Base-by-base conservation (phyloP, 2,329 filamentous ascomycete genomes). In the Arthrinium phaeospermum region DNA sequence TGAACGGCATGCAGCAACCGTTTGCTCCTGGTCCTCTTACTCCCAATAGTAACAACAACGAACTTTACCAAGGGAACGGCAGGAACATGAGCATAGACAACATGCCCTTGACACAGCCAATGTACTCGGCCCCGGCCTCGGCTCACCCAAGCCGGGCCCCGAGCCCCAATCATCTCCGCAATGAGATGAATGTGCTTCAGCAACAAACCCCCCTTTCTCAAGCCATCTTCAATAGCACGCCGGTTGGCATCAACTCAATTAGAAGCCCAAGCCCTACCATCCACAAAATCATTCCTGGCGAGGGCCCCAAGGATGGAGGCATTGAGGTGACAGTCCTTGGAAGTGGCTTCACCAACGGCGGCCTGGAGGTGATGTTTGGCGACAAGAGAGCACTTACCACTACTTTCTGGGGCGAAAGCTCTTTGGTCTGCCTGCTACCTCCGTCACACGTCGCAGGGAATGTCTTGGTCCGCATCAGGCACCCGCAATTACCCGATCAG, bases 291-390 rank as follows among this genome's bases (percentile, higher is more conserved):
- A 94, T 96, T 47, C 95, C 95, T 0, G 89, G 88, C 44, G 93
- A 97, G 81, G 95, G 95, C 0, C 93, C 95, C 8, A 93, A 91
- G 72, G 90, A 90, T 47, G 95, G 95, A 73, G 95, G 95, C 57
- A 95, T 94, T 70, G 95, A 98, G 80, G 94, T 98, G 3, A 96
- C 94, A 0, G 89, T 96, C 71, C 86, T 97, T 12, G 95, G 95
- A 24, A 93, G 91, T 75, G 91, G 92, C 19, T 97, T 98, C 80
- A 92, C 91, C 75, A 92, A 89, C 74, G 93, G 82, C 67, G 91
- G 91, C 1, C 87, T 97, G 74, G 93, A 95, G 74, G 93, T 98
- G 71, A 93, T 95, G 82, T 98, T 98, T 80, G 95, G 95, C 30
- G 84, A 88, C 46, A 83, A 86, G 68, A 87, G 85, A 75, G 89